These are phyloP conservation scores for Chionographis japonica DNA, from an alignment of 106 monocot species.

Conservation along the genomic window DNA sequence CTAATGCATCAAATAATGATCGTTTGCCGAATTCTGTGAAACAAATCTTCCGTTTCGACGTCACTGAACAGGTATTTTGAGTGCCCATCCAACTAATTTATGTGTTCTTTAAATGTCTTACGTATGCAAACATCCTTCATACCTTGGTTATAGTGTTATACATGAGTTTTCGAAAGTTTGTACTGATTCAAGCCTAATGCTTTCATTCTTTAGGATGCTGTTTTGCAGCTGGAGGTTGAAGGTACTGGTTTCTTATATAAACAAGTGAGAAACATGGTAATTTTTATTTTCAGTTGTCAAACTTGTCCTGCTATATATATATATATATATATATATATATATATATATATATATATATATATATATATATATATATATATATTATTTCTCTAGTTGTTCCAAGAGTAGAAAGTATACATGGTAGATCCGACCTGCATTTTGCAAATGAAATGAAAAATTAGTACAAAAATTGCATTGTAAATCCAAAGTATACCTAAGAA, in stretches of 20 bases:
- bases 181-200: neutral
- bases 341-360: too few species aligned
- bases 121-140: neutral
- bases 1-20: constrained; percentile 53
- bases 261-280: constrained; percentile 94
- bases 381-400: too few species aligned
- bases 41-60: constrained; percentile 63
- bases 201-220: constrained; percentile 33
- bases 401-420: too few species aligned
- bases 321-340: too few species aligned
- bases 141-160: neutral
- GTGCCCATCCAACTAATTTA: neutral
- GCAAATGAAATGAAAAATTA: too few species aligned
- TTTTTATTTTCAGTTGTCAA: constrained; percentile 4
- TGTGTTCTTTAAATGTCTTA: neutral
- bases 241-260: constrained; percentile 76
- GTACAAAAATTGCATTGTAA: too few species aligned
- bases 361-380: too few species aligned
- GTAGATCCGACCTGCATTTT: too few species aligned
- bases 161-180: neutral
- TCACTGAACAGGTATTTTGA: constrained; percentile 59
- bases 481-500: too few species aligned
- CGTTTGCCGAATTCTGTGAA: constrained; percentile 45
- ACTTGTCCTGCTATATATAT: too few species aligned
- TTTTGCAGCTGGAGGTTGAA: constrained; percentile 80